Conservation (phyloP, 345 rosid genomes). For the Moringa oleifera region DNA sequence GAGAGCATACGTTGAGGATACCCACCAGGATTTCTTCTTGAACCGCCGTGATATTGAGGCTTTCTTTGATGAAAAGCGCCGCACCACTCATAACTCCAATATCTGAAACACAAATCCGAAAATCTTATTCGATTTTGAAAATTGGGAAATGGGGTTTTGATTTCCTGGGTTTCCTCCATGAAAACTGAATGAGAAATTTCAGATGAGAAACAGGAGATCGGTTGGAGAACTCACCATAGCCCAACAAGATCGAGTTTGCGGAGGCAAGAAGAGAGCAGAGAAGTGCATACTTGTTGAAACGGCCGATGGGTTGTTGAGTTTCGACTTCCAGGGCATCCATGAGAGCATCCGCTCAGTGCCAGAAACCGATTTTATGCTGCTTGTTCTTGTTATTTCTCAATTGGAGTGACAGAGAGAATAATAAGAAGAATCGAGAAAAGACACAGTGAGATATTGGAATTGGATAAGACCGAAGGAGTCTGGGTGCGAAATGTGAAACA, state of each 20-base stretch:
- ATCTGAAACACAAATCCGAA: conserved; percentile 17
- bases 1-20: conserved; percentile 40
- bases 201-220: not conserved
- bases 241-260: conserved; percentile 47
- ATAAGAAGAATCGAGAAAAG: no score
- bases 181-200: not conserved
- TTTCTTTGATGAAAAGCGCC: conserved; percentile 36
- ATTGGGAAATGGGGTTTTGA: no score
- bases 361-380: no score
- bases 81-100: conserved; percentile 77
- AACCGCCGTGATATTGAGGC: conserved; percentile 37
- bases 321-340: no score
- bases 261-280: conserved; percentile 53
- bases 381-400: no score
- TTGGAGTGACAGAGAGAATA: no score
- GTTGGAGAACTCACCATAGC: conserved; percentile 43
- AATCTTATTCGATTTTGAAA: not conserved
- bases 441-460: no score
- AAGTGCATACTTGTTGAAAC: conserved; percentile 45
- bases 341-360: no score
- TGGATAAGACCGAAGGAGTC: no score
- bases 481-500: no score
- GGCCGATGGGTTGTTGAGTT: not conserved
- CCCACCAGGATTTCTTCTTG: conserved; percentile 56
- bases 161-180: no score